Base-by-base conservation (phyloP, 768 basidiomycete species). In the Collybia mongolica region DNA sequence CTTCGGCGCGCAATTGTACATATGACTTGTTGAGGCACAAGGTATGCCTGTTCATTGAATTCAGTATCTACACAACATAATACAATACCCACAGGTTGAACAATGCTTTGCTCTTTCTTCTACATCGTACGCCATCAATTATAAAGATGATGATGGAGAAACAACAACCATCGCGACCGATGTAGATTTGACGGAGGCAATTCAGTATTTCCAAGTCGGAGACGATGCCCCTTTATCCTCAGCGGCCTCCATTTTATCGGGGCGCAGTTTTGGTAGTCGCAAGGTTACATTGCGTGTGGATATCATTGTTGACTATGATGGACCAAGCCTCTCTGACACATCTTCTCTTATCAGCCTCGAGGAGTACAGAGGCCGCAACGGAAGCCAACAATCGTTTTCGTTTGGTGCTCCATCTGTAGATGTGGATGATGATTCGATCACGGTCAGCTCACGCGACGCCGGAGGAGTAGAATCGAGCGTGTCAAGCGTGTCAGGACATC, bases 91-190 rank as follows among this genome's bases (percentile, higher is more conserved):
- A 39, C 60, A 96, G 94, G 80, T 97, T 28, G 91, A 92, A 58
- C 86, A 91, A 61, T 86, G 85, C 53, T 97, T 93, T 64, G 79
- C 85, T 1, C 79, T 96, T 19, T 82, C 76, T 38, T 80, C 82
- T 3, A 80, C 82, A 0, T 69, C 83, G 5, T 96, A 88, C 60
- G 73, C 73, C 4, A 84, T 98, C 49, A 75, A 84, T 4, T 97
- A 93, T 70, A 88, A 84, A 58, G 93, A 94, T 60, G 92, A 97
- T 62, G 92, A 95, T 51, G 88, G 86, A 51, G 92, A 93, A n/a
- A 77, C 81, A 49, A 82, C 77, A 19, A 77, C 54, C 54, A 90
- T 94, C 55, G 68, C 73, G 0, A 81, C 77, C 17, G 92, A 96
- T 49, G 64, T 68, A 4, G 90, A 95, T 60, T 76, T 97, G 18